Evolutionary conservation across 495 filamentous ascomycete genomes (phyloP).

Genomic region (Apiosordaria backusii): DNA sequence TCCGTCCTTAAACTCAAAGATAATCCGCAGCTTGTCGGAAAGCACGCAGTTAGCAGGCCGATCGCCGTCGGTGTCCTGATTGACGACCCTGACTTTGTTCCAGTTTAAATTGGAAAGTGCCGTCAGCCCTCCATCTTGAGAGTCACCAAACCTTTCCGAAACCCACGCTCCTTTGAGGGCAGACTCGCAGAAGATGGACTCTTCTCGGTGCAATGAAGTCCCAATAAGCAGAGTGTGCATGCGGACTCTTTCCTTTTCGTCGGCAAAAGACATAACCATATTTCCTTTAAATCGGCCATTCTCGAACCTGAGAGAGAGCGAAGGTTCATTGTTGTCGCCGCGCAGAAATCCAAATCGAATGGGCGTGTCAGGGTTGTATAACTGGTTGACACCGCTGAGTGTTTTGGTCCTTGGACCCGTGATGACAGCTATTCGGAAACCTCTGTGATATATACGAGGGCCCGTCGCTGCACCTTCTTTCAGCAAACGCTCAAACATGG

Average conservation of each 20-base stretch:
- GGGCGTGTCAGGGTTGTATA: constrained; percentile 55
- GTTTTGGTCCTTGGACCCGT: constrained; percentile 73
- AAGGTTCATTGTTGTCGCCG: constrained; percentile 61
- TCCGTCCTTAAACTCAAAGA: constrained; percentile 62
- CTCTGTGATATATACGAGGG: constrained; percentile 63
- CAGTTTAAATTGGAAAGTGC: constrained; percentile 46
- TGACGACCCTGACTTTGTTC: constrained; percentile 52
- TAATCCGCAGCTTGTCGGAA: constrained; percentile 66
- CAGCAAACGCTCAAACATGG: constrained; percentile 65
- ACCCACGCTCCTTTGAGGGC: constrained; percentile 60
- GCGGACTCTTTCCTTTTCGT: constrained; percentile 59
- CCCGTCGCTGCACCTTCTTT: constrained; percentile 64
- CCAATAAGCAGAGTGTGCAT: constrained; percentile 68
- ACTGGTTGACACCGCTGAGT: constrained; percentile 66
- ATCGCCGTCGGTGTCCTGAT: constrained; percentile 47
- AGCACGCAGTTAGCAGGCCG: constrained; percentile 55
- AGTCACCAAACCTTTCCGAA: constrained; percentile 51
- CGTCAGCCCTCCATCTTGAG: constrained; percentile 38
- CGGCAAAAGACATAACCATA: constrained; percentile 71
- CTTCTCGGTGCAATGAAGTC: constrained; percentile 56
- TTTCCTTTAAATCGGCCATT: constrained; percentile 61
- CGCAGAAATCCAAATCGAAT: constrained; percentile 70
- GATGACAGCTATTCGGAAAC: constrained; percentile 69
- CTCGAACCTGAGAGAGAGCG: constrained; percentile 65
- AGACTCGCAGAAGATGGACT: constrained; percentile 60